Base-by-base conservation (phyloP, 306 rosid genomes). In the Boehmeria nivea region DNA sequence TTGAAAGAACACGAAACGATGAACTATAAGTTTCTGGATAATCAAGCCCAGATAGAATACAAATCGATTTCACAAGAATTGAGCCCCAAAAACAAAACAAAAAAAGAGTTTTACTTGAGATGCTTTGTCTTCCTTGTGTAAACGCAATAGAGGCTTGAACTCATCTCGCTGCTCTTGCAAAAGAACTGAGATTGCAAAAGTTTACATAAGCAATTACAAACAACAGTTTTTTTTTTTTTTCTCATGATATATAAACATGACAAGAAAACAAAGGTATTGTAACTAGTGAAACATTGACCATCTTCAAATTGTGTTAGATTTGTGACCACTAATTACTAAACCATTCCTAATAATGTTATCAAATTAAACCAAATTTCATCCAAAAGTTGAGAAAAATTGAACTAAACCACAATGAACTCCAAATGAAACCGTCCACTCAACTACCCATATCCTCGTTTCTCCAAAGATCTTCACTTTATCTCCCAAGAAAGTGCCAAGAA, bases 91-190 rank as follows among this genome's bases (percentile, higher is more conserved):
- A n/a, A 40, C 1, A 14, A 3, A 40, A 40, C 0, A n/a, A 4
- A 14, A n/a, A 40, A 40, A 8, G 45, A 40, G 14, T 7, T 37
- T 57, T 81, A 86, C 95, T 95, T 84, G 86, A 19, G 82, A 71
- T 65, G 79, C 23, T 65, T 67, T 82, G 25, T 82, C 88, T 75
- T 83, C 82, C 73, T 80, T 78, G 14, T 61, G 42, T 13, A 72
- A 37, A 40, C 74, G 83, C 69, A 64, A 69, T 45, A 67, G 61
- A 68, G 88, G 72, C 71, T 46, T 80, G 65, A 68, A 77, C 50
- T 89, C 94, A 54, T 87, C 81, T 13, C 78, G 82, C 67, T 84
- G 95, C 66, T 90, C 95, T 87, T 80, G 91, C 56, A 69, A 55
- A 57, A 82, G 81, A 82, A 84, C 84, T 1, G 94, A 82, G 31